A percentile compares a stretch with the other conserved stretches of the same genome.
These are phyloP conservation scores for Cystofilobasidium capitatum DNA, from an alignment of 768 basidiomycete genomes.

Conservation along the genomic window DNA sequence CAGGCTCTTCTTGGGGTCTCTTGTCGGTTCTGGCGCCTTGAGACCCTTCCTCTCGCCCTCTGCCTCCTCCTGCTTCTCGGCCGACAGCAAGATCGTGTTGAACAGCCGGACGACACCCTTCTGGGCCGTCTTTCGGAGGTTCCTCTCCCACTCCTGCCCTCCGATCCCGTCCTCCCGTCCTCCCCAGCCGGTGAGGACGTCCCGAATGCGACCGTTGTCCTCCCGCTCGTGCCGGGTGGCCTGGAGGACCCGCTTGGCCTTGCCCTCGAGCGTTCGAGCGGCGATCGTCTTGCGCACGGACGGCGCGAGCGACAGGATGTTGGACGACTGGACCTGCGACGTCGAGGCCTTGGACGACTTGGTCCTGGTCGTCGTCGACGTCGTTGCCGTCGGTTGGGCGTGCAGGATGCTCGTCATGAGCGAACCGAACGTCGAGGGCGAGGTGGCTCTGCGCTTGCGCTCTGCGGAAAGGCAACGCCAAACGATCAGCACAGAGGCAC, in stretches of 20 bases:
- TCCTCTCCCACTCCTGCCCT: slow-evolving; percentile 39
- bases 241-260: slow-evolving; percentile 34
- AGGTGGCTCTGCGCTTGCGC: slow-evolving; percentile 37
- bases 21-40: slow-evolving; percentile 27
- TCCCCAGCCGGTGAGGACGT: slow-evolving; percentile 40
- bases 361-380: slow-evolving; percentile 20
- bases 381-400: slow-evolving; percentile 28
- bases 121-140: slow-evolving; percentile 40
- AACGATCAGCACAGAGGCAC: not conserved
- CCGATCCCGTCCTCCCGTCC: slow-evolving; percentile 33
- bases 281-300: slow-evolving; percentile 33
- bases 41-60: slow-evolving; percentile 17
- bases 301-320: slow-evolving; percentile 37
- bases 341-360: slow-evolving; percentile 9
- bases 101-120: slow-evolving; percentile 42
- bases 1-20: slow-evolving; percentile 29
- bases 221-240: slow-evolving; percentile 37
- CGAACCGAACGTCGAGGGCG: slow-evolving; percentile 37
- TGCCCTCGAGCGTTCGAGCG: slow-evolving; percentile 33
- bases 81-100: slow-evolving; percentile 40
- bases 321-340: slow-evolving; percentile 23
- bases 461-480: slow-evolving; percentile 29
- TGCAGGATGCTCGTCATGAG: slow-evolving; percentile 38
- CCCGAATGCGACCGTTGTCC: slow-evolving; percentile 38
- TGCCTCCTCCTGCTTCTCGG: slow-evolving; percentile 33